Base-by-base conservation (phyloP, 495 filamentous ascomycete species). In the Trichoderma virens region DNA sequence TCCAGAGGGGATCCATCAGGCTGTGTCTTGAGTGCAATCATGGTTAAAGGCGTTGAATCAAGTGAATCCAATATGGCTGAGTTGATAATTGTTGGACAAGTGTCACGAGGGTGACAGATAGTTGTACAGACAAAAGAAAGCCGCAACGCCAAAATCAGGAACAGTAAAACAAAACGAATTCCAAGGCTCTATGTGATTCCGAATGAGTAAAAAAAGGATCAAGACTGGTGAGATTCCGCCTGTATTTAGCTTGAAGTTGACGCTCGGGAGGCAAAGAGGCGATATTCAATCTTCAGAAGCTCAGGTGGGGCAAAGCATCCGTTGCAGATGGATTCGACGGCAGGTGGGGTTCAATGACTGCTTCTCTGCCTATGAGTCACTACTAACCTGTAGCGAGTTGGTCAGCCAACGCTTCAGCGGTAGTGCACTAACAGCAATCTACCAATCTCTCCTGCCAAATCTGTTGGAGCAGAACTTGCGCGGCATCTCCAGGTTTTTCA, bases 11-110 rank as follows among this genome's bases (percentile, higher is more conserved):
- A 27, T 30, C 59, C 66, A 30, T 70, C 71, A 67, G 30, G 67
- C 67, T 59, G 65, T 67, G 18, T 67, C 67, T 20, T 62, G 67
- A 27, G 68, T 61, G 73, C 66, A 54, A 72, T 73, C 71, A 73
- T 73, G 38, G 27, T 38, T 28, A 18, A 25, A 20, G 61, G 16
- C 16, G 27, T 43, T 14, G 23, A 30, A 11, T 56, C 11, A 47
- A 23, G 20, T 3, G 43, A 20, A 20, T 45, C 8, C 18, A 25
- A 25, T 47, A 47, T 47, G 43, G 1, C n/a, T 20, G n/a, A 8
- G 43, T 5, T 47, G 16, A 20, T 25, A 39, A 23, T 2, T 20
- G 59, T 2, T 14, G 31, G 28, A 41, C 16, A 32, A 23, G 9
- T 2, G 30, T 28, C 20, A 32, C 59, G 31, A 8, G 13, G 7